Percentiles rank a stretch among this genome's conserved stretches.
phyloP scores from a whole-genome alignment of 2,329 filamentous ascomycete genomes.

The Diatrype stigma region DNA sequence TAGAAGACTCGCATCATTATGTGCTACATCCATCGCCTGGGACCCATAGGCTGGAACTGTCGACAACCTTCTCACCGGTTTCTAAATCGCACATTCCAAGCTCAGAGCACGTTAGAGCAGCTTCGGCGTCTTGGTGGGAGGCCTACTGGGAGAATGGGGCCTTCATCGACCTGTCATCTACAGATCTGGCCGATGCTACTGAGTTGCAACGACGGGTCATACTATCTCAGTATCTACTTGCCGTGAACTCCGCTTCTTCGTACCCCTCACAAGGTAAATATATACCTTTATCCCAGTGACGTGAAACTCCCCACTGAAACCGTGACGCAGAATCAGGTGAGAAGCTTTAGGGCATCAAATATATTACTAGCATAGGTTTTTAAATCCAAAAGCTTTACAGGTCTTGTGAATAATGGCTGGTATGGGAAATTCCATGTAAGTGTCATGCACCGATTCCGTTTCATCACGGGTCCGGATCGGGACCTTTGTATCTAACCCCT shows the following conservation, averaged over 20 bases:
- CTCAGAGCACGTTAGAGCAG: slow-evolving; percentile 23
- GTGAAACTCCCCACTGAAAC: background rate
- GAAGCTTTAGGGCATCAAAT: slow-evolving; percentile 3
- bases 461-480: too few relatives aligned
- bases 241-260: slow-evolving; percentile 46
- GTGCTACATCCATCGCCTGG: slow-evolving; percentile 26
- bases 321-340: slow-evolving; percentile 16
- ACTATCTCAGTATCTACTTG: slow-evolving; percentile 49
- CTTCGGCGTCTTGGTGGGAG: slow-evolving; percentile 41
- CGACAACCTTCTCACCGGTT: slow-evolving; percentile 28
- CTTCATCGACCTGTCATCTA: slow-evolving; percentile 45
- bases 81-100: slow-evolving; percentile 15
- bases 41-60: slow-evolving; percentile 24
- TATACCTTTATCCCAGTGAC: background rate
- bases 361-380: background rate
- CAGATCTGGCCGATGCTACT: slow-evolving; percentile 35
- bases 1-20: slow-evolving; percentile 39
- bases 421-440: slow-evolving; percentile 50
- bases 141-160: slow-evolving; percentile 46
- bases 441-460: background rate
- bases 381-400: too few relatives aligned
- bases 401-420: slow-evolving; percentile 52
- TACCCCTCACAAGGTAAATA: slow-evolving; percentile 41
- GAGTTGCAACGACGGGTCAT: slow-evolving; percentile 51
- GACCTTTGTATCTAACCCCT: background rate